These are phyloP conservation scores for Globisporangium sylvaticum DNA, from an alignment of 352 stramenopile species.

Conservation along the genomic window DNA sequence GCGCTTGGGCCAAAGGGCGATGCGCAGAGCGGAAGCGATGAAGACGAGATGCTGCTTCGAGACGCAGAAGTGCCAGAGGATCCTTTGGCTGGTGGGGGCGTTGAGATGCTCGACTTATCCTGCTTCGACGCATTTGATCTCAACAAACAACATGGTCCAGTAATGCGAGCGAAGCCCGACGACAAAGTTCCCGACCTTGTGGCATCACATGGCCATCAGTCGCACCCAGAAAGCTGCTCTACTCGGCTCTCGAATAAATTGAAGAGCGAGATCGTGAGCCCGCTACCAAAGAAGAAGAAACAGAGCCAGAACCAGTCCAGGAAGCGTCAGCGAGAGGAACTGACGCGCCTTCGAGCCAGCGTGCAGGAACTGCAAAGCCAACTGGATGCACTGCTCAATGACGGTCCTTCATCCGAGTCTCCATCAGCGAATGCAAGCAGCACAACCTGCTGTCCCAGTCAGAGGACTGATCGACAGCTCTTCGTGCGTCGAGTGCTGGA, in stretches of 20 bases:
- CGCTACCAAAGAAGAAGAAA: constrained; percentile 44
- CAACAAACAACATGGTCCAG: neutral
- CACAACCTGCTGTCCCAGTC: neutral
- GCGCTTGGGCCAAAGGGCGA: neutral
- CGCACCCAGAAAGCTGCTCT: too few relatives aligned
- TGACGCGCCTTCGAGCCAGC: neutral
- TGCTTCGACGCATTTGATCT: neutral
- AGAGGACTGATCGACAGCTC: neutral
- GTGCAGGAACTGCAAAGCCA: neutral
- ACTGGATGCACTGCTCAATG: constrained; percentile 13
- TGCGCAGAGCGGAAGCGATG: neutral
- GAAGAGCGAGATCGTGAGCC: neutral
- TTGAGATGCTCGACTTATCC: neutral
- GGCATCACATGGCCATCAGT: neutral
- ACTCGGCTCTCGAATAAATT: neutral
- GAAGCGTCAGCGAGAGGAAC: constrained; percentile 5
- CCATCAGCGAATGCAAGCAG: neutral
- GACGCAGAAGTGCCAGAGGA: neutral
- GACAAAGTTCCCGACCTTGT: too few relatives aligned
- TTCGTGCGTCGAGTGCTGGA: neutral
- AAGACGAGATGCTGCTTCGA: neutral
- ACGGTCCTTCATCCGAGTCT: constrained; percentile 73
- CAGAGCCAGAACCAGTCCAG: constrained; percentile 25
- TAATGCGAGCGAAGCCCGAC: too few relatives aligned
- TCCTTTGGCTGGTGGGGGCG: neutral